These are phyloP conservation scores for Sphagnum magellanicum DNA, from an alignment of 228 moss, liverwort and hornwort genomes.

Conservation along the genomic window DNA sequence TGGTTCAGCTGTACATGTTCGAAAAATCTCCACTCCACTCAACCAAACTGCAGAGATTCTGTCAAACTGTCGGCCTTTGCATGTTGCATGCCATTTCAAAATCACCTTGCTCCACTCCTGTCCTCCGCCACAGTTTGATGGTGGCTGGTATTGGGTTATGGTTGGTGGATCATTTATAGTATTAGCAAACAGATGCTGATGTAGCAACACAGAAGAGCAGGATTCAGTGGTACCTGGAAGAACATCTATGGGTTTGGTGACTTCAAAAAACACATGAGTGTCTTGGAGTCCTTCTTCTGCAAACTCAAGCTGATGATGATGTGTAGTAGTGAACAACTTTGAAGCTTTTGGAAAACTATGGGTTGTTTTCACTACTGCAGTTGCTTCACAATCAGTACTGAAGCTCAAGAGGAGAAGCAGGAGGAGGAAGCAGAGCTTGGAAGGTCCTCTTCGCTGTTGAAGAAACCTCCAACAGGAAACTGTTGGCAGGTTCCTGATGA, in stretches of 20 bases:
- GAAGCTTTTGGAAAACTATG: too few species aligned
- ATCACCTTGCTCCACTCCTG: constrained; percentile 50
- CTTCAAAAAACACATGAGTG: constrained; percentile 48
- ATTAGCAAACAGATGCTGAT: constrained; percentile 51
- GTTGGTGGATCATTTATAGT: constrained; percentile 51
- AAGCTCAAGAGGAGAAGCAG: too few species aligned
- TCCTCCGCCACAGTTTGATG: constrained; percentile 11
- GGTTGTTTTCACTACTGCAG: too few species aligned
- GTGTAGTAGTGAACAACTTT: too few species aligned
- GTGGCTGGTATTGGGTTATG: constrained; percentile 32
- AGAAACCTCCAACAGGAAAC: too few species aligned
- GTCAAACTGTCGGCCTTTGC: constrained; percentile 64
- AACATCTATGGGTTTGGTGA: constrained; percentile 32
- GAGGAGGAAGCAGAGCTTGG: too few species aligned
- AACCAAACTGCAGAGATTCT: constrained; percentile 82
- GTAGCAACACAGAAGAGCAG: constrained; percentile 38
- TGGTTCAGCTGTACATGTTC: constrained; percentile 87
- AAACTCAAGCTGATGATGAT: too few species aligned
- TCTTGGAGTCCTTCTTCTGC: constrained; percentile 8
- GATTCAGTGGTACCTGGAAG: constrained; percentile 16
- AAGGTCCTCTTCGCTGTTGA: too few species aligned
- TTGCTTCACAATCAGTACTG: too few species aligned
- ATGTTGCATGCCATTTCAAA: constrained; percentile 66
- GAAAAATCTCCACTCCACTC: constrained; percentile 70
- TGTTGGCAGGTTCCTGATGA: too few species aligned